These are phyloP conservation scores for Aspergillus sclerotioniger DNA, from an alignment of 495 filamentous ascomycete species.

Conservation along the genomic window DNA sequence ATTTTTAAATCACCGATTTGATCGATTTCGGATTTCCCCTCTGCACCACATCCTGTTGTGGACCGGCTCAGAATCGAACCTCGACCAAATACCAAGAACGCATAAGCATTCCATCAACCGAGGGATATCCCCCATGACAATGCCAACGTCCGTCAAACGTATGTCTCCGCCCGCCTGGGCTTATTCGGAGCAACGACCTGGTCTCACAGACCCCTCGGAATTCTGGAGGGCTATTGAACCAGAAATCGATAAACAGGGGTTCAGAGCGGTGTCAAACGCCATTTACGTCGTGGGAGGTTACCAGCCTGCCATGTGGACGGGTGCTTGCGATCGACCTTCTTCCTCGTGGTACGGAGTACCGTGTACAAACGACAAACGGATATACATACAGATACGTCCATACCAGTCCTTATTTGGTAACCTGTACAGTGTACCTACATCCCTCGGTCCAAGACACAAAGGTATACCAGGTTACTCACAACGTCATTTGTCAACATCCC, in stretches of 20 bases:
- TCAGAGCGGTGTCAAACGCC: conserved; percentile 11
- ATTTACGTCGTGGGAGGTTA: conserved; percentile 14
- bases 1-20: too few relatives aligned
- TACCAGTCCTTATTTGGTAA: not conserved
- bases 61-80: too few relatives aligned
- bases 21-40: too few relatives aligned
- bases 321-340: conserved; percentile 19
- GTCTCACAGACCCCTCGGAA: not conserved
- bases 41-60: too few relatives aligned
- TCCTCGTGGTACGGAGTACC: conserved; percentile 23
- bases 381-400: not conserved
- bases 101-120: not conserved
- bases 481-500: too few relatives aligned
- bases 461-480: too few relatives aligned
- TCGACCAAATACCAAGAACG: not conserved
- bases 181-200: not conserved
- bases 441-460: too few relatives aligned
- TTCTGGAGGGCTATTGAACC: not conserved
- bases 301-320: conserved; percentile 27
- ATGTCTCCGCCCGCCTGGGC: not conserved
- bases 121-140: not conserved
- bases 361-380: conserved; percentile 10
- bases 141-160: not conserved
- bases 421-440: too few relatives aligned
- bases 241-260: not conserved